Evolutionary conservation across 1,139 yeast genomes (phyloP).

Genomic region (Sugiyamaella pinicola): DNA sequence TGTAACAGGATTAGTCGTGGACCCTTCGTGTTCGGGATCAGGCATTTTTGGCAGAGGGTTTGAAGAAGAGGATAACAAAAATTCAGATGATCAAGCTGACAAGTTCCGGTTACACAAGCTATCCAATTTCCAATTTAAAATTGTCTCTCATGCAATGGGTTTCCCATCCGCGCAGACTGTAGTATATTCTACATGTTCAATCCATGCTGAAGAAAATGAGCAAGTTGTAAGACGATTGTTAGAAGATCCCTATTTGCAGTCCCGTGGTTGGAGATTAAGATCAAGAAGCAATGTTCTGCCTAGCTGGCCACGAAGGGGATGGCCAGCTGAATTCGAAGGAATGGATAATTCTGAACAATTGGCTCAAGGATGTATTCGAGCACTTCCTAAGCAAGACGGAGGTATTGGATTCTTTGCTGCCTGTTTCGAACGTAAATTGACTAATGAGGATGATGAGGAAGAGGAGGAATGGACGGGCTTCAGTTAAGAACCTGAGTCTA

Average conservation of each 20-base stretch:
- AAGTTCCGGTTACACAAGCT: slow-evolving; percentile 66
- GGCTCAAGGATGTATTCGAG: slow-evolving; percentile 87
- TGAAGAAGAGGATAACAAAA: slow-evolving; percentile 43
- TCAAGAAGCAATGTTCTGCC: slow-evolving; percentile 68
- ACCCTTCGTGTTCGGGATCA: slow-evolving; percentile 97
- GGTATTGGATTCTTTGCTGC: slow-evolving; percentile 98
- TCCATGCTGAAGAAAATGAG: slow-evolving; percentile 92
- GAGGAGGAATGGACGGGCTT: slow-evolving; percentile 39
- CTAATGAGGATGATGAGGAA: slow-evolving; percentile 17
- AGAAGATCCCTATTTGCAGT: slow-evolving; percentile 59
- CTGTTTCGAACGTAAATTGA: slow-evolving; percentile 53
- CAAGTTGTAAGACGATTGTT: slow-evolving; percentile 80
- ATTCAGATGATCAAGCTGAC: slow-evolving; percentile 43
- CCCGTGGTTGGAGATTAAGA: slow-evolving; percentile 76
- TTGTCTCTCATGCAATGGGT: slow-evolving; percentile 82
- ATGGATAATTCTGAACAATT: slow-evolving; percentile 52
- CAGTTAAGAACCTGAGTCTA: slow-evolving; percentile 24
- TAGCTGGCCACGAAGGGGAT: slow-evolving; percentile 83
- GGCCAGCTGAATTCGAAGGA: slow-evolving; percentile 63
- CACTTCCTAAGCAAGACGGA: slow-evolving; percentile 84
- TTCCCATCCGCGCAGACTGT: slow-evolving; percentile 76
- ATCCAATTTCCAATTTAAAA: slow-evolving; percentile 81
- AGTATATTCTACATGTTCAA: slow-evolving; percentile 95
- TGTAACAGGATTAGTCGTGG: slow-evolving; percentile 83
- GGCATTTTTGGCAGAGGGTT: slow-evolving; percentile 92